Conservation (phyloP, 805 yeast species). For the Cyberlindnera suaveolens region DNA sequence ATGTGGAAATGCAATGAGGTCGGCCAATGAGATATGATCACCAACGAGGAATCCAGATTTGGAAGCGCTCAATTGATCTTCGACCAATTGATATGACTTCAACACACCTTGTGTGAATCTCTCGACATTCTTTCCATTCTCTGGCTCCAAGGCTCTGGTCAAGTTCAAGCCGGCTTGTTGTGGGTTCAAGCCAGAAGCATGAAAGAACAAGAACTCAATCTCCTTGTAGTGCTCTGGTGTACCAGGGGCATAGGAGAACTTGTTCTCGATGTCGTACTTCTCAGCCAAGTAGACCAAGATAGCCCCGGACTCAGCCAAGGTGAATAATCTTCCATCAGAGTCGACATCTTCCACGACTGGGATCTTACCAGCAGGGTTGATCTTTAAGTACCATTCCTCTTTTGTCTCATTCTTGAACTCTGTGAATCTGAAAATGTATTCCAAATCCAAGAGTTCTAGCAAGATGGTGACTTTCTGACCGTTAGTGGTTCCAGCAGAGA, state of each 20-base stretch:
- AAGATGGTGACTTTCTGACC: slow-evolving; percentile 33
- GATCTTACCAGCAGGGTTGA: slow-evolving; percentile 57
- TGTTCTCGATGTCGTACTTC: slow-evolving; percentile 48
- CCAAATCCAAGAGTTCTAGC: slow-evolving; percentile 28
- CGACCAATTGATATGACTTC: slow-evolving; percentile 46
- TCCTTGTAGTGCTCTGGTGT: slow-evolving; percentile 43
- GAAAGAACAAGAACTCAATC: slow-evolving; percentile 48
- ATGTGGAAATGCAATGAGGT: slow-evolving; percentile 38
- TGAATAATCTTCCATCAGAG: slow-evolving; percentile 32
- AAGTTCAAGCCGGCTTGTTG: slow-evolving; percentile 50
- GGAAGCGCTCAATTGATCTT: slow-evolving; percentile 38
- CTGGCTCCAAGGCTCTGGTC: slow-evolving; percentile 37
- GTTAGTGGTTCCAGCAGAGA: slow-evolving; percentile 34
- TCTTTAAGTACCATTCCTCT: slow-evolving; percentile 46
- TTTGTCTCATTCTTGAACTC: slow-evolving; percentile 41
- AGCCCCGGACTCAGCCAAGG: slow-evolving; percentile 55
- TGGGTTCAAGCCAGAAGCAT: slow-evolving; percentile 53
- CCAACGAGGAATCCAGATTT: slow-evolving; percentile 50
- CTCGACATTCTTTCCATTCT: slow-evolving; percentile 32
- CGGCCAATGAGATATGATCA: slow-evolving; percentile 53
- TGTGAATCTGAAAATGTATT: slow-evolving; percentile 30
- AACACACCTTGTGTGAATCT: slow-evolving; percentile 41
- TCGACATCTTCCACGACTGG: slow-evolving; percentile 41
- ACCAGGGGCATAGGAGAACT: slow-evolving; percentile 29
- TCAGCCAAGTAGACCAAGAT: slow-evolving; percentile 52